Percentiles rank a stretch among this genome's conserved stretches.
phyloP scores from a whole-genome alignment of 345 rosid species.

The Crucihimalaya himalaica region DNA sequence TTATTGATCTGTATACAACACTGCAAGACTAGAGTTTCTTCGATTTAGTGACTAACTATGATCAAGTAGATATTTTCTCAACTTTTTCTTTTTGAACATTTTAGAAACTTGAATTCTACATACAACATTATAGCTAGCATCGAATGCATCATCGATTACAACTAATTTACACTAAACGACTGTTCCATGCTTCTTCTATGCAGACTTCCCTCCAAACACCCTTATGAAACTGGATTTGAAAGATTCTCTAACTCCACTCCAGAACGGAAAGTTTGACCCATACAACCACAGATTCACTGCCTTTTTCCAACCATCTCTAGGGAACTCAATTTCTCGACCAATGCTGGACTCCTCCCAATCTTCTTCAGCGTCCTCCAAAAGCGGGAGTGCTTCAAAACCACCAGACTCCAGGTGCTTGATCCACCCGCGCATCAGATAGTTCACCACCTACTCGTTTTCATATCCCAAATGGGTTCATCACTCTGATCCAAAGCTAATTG shows the following conservation, averaged over 20 bases:
- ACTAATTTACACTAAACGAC: constrained; percentile 28
- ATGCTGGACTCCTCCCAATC: constrained; percentile 42
- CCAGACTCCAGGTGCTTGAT: constrained; percentile 69
- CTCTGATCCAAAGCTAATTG: background rate
- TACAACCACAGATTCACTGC: constrained; percentile 51
- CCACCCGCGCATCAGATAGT: constrained; percentile 83
- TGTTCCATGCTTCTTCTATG: constrained; percentile 21
- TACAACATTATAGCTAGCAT: constrained; percentile 9
- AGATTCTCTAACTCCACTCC: constrained; percentile 52
- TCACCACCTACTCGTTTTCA: constrained; percentile 65
- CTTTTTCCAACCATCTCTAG: constrained; percentile 61
- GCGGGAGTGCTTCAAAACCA: constrained; percentile 59
- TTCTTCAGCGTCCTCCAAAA: constrained; percentile 51
- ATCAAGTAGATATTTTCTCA: background rate
- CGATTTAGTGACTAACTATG: background rate
- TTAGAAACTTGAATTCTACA: background rate
- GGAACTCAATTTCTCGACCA: constrained; percentile 62
- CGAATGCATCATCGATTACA: constrained; percentile 4
- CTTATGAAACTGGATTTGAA: constrained; percentile 21
- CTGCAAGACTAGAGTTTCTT: background rate
- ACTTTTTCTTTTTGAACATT: background rate
- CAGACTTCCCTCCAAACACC: constrained; percentile 21
- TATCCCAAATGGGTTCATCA: constrained; percentile 8
- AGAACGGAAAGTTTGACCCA: constrained; percentile 53
- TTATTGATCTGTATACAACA: background rate